Evolutionary conservation across 2,329 filamentous ascomycete species (phyloP).

Genomic region (Botrytis deweyae): DNA sequence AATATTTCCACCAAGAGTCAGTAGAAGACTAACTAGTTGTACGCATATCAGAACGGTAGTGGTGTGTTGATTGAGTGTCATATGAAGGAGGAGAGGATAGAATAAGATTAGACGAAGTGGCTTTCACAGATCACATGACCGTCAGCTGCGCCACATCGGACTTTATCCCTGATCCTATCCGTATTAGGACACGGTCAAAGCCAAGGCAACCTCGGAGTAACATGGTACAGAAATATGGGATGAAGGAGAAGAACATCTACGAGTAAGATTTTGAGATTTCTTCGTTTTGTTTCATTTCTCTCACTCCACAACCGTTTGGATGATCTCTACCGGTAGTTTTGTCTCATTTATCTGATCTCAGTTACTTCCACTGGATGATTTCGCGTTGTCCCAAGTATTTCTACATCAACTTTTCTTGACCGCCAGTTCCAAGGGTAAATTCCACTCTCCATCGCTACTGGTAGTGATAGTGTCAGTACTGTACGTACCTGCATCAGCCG

Average conservation of each 20-base stretch:
- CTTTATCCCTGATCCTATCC: not conserved
- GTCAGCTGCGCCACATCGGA: not conserved
- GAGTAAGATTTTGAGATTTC: not conserved
- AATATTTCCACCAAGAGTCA: not conserved
- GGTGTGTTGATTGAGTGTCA: not conserved
- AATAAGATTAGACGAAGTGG: not conserved
- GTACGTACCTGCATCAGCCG: not conserved
- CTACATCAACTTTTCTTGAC: slow-evolving; percentile 12
- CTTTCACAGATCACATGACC: not conserved
- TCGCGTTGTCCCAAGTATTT: not conserved
- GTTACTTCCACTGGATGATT: not conserved
- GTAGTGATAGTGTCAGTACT: not conserved
- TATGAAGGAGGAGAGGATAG: not conserved
- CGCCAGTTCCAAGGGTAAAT: not conserved
- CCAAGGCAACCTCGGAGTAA: slow-evolving; percentile 6
- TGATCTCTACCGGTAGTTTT: slow-evolving; percentile 4
- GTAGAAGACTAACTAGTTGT: accelerated
- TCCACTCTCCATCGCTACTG: not conserved
- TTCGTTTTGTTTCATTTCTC: slow-evolving; percentile 12
- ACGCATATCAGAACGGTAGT: not conserved
- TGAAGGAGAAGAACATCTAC: not conserved
- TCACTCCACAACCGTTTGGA: slow-evolving; percentile 6
- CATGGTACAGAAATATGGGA: not conserved
- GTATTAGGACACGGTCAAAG: slow-evolving; percentile 15
- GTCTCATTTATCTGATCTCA: not conserved